Percentiles rank a stretch among this genome's conserved stretches.
Conservation (phyloP, 768 basidiomycete genomes). For the Xerocomus brunneocitrinus region DNA sequence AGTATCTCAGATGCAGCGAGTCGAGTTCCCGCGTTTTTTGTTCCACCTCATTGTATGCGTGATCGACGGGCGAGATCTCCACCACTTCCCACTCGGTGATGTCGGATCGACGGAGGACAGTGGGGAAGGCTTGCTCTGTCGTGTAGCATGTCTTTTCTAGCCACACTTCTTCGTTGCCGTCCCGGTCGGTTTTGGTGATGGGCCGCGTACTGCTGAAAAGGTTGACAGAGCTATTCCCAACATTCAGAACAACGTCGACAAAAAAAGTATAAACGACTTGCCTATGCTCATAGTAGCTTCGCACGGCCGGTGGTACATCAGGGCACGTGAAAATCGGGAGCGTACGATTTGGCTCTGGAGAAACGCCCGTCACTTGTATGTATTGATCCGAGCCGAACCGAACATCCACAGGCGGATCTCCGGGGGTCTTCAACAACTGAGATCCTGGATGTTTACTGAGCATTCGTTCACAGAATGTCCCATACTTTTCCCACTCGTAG, state of each 20-base stretch:
- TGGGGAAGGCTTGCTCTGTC: conserved; percentile 87
- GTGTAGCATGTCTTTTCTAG: conserved; percentile 84
- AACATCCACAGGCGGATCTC: conserved; percentile 78
- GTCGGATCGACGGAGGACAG: conserved; percentile 86
- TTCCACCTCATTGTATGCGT: conserved; percentile 77
- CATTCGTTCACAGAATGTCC: conserved; percentile 86
- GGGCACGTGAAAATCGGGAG: conserved; percentile 80
- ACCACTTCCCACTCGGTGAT: conserved; percentile 63
- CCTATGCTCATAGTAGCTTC: conserved; percentile 88
- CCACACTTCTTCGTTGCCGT: conserved; percentile 75
- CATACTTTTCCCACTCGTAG: conserved; percentile 91
- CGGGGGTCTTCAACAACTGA: conserved; percentile 64
- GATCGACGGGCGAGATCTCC: conserved; percentile 84
- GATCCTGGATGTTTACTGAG: conserved; percentile 86
- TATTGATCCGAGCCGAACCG: conserved; percentile 76
- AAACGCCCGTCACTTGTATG: conserved; percentile 84
- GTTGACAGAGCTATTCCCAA: conserved; percentile 64
- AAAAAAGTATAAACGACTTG: conserved; percentile 24
- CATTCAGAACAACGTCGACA: neutral
- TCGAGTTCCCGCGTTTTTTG: conserved; percentile 74
- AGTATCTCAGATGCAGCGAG: conserved; percentile 64
- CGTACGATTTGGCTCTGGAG: conserved; percentile 77
- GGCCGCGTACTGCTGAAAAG: conserved; percentile 75
- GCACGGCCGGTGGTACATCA: conserved; percentile 74
- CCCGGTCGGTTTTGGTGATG: conserved; percentile 55